Conservation (phyloP, 345 rosid genomes). For the Capsella bursapastoris region DNA sequence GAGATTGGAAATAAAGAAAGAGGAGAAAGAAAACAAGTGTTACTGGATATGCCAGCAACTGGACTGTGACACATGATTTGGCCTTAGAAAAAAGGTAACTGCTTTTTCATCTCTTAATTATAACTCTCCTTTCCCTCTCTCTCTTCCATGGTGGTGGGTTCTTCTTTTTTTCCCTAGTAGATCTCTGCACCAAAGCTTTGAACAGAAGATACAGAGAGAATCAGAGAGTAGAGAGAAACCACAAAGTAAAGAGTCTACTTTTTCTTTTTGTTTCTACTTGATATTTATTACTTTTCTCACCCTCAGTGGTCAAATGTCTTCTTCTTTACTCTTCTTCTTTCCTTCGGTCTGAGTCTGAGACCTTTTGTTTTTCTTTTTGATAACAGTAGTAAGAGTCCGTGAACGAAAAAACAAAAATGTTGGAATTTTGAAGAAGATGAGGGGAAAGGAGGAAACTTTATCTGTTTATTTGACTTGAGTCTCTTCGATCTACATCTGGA, state of each 20-base stretch:
- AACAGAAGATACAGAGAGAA: constrained; percentile 47
- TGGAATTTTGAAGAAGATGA: constrained; percentile 52
- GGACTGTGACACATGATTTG: constrained; percentile 67
- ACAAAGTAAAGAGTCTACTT: constrained; percentile 34
- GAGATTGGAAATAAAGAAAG: constrained; percentile 15
- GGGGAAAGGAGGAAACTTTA: constrained; percentile 45
- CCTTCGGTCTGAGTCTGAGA: constrained; percentile 19
- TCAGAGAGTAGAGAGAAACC: constrained; percentile 46
- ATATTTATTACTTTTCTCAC: constrained; percentile 38
- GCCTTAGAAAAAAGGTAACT: constrained; percentile 48
- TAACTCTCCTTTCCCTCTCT: constrained; percentile 45
- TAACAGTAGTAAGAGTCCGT: constrained; percentile 43
- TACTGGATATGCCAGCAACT: constrained; percentile 50
- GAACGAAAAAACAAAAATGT: constrained; percentile 33
- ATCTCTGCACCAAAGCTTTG: constrained; percentile 55
- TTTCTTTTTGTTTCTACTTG: constrained; percentile 39
- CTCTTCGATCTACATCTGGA: constrained; percentile 42
- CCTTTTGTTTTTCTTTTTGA: not conserved
- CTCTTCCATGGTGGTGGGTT: constrained; percentile 47
- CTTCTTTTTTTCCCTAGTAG: constrained; percentile 29
- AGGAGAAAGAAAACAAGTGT: constrained; percentile 44
- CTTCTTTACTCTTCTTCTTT: constrained; percentile 35
- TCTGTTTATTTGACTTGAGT: constrained; percentile 27
- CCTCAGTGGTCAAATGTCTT: constrained; percentile 37
- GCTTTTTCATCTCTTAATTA: constrained; percentile 52